Conservation (phyloP, 768 basidiomycete genomes). For the Russula compacta region DNA sequence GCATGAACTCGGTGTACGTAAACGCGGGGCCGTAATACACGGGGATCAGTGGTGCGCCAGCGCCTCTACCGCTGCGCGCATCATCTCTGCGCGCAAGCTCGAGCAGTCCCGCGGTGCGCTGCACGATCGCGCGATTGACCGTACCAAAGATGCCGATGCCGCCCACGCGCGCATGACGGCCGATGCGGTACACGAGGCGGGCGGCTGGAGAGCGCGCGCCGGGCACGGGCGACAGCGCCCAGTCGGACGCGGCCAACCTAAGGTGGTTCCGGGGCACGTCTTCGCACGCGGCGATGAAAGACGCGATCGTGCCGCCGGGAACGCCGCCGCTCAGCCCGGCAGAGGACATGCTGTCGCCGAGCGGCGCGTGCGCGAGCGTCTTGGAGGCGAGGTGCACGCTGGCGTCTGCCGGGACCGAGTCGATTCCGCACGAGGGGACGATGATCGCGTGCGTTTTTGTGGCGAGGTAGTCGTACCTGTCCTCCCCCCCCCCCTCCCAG, state of each 20-base stretch:
- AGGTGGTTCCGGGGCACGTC: conserved; percentile 28
- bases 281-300: conserved; percentile 27
- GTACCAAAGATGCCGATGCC: conserved; percentile 32
- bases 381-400: conserved; percentile 59
- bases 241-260: conserved; percentile 28
- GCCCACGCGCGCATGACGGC: conserved; percentile 25
- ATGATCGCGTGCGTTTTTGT: conserved; percentile 64
- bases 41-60: background rate
- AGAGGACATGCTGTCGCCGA: conserved; percentile 52
- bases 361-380: conserved; percentile 44
- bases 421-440: conserved; percentile 69
- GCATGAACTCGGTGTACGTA: conserved; percentile 65
- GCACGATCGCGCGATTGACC: conserved; percentile 41
- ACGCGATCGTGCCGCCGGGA: conserved; percentile 56
- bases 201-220: conserved; percentile 29
- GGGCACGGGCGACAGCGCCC: conserved; percentile 33
- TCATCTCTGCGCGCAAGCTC: conserved; percentile 24
- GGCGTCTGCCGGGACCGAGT: conserved; percentile 71
- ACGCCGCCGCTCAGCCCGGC: conserved; percentile 39
- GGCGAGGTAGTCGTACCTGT: conserved; percentile 70
- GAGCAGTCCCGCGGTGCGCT: conserved; percentile 48
- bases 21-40: conserved; percentile 58
- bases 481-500: too few species aligned
- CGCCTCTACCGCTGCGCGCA: background rate
- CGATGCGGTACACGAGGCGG: conserved; percentile 31